Conservation (phyloP, 768 basidiomycete species). For the Ramaria rubella region DNA sequence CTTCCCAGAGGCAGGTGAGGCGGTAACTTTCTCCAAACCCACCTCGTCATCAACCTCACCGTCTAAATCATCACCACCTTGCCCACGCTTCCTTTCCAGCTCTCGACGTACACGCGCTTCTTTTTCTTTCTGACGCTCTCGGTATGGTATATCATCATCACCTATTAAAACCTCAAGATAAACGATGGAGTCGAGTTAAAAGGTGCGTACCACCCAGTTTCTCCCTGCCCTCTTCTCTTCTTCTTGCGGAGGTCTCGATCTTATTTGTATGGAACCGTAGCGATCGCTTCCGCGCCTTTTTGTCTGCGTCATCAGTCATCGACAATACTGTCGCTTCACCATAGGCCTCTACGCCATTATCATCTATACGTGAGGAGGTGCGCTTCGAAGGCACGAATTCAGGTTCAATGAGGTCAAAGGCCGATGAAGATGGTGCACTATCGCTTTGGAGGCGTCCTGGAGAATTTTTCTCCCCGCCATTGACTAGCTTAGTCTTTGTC, state of each 20-base stretch:
- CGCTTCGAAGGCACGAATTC: slow-evolving; percentile 41
- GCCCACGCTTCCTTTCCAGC: slow-evolving; percentile 36
- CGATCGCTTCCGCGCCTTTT: slow-evolving; percentile 70
- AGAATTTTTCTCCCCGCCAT: slow-evolving; percentile 27
- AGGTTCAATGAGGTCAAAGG: slow-evolving; percentile 80
- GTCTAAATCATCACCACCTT: slow-evolving; percentile 64
- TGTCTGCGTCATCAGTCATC: slow-evolving; percentile 73
- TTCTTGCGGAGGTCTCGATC: slow-evolving; percentile 76
- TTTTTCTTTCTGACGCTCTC: slow-evolving; percentile 60
- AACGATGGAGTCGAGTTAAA: not conserved
- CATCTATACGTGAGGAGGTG: slow-evolving; percentile 12
- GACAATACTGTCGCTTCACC: slow-evolving; percentile 71
- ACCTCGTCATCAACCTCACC: slow-evolving; percentile 41
- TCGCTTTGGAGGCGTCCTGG: slow-evolving; percentile 13
- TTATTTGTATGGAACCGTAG: slow-evolving; percentile 91
- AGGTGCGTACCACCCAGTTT: slow-evolving; percentile 47
- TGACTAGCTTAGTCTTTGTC: slow-evolving; percentile 29
- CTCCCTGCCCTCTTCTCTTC: slow-evolving; percentile 63
- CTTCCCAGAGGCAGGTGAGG: slow-evolving; percentile 27
- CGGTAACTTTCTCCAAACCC: slow-evolving; percentile 26
- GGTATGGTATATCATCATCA: slow-evolving; percentile 93
- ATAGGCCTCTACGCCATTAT: slow-evolving; percentile 40
- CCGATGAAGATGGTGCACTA: slow-evolving; percentile 26
- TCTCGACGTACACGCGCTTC: slow-evolving; percentile 53
- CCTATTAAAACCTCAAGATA: slow-evolving; percentile 23